These are phyloP conservation scores for Combretum micranthum DNA, from an alignment of 345 rosid genomes.

Conservation along the genomic window DNA sequence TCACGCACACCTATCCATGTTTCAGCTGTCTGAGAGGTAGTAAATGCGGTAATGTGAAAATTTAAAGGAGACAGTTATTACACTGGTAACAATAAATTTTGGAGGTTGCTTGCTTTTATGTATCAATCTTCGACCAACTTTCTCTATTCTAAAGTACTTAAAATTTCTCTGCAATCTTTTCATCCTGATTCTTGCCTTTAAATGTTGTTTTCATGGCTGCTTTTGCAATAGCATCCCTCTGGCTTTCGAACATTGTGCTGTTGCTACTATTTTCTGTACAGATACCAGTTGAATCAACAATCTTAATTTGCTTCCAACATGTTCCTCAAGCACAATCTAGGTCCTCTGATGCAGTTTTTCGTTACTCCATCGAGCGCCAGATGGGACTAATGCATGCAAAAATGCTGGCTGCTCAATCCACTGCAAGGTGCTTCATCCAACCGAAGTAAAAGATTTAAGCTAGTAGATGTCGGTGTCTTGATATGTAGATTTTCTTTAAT, in stretches of 20 bases:
- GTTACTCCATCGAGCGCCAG: conserved; percentile 21
- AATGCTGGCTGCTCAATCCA: conserved; percentile 20
- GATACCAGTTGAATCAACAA: conserved; percentile 16
- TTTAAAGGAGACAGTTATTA: conserved; percentile 33
- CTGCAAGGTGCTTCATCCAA: conserved; percentile 28
- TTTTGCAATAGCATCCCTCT: too few relatives aligned
- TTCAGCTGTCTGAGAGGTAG: conserved; percentile 7
- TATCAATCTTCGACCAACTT: conserved; percentile 4
- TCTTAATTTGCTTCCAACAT: conserved; percentile 22
- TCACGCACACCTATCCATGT: neutral
- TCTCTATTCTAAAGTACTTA: neutral
- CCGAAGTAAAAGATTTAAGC: too few relatives aligned
- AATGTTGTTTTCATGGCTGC: too few relatives aligned
- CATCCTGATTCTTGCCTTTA: too few relatives aligned
- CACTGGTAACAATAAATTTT: conserved; percentile 28
- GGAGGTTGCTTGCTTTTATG: conserved; percentile 23
- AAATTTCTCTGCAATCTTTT: too few relatives aligned
- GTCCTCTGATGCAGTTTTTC: conserved; percentile 32
- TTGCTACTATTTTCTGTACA: conserved; percentile 2
- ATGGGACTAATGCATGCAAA: conserved; percentile 32
- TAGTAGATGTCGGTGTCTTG: too few relatives aligned
- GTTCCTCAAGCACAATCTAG: conserved; percentile 34
- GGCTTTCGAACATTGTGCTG: too few relatives aligned
- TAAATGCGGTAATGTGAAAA: too few relatives aligned
- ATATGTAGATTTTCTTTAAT: too few relatives aligned